phyloP scores from a whole-genome alignment of 2,329 filamentous ascomycete species.

The Cladosporium cucumerinum region DNA sequence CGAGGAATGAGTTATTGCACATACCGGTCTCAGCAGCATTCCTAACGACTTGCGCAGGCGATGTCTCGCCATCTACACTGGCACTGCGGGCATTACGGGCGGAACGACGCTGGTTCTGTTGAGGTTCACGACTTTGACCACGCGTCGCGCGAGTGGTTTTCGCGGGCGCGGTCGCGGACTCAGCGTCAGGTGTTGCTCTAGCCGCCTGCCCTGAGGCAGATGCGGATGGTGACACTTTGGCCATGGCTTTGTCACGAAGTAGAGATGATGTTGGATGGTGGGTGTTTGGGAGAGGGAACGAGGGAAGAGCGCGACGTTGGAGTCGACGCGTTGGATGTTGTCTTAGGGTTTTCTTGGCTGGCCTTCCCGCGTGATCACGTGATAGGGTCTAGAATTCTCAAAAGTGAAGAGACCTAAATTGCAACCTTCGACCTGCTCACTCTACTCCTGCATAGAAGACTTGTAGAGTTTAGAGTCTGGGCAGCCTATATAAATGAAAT shows the following conservation, averaged over 20 bases:
- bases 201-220: slow-evolving; percentile 1
- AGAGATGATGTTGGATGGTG: neutral
- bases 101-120: slow-evolving; percentile 13
- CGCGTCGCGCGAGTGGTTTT: slow-evolving; percentile 31
- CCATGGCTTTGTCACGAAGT: neutral
- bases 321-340: neutral
- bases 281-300: neutral
- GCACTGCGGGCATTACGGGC: slow-evolving; percentile 8
- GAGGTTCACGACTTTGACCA: slow-evolving; percentile 41
- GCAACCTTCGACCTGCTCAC: neutral
- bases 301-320: neutral
- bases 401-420: neutral
- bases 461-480: neutral
- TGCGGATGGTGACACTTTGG: slow-evolving; percentile 3
- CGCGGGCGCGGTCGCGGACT: slow-evolving; percentile 14
- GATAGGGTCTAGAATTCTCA: neutral
- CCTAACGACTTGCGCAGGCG: slow-evolving; percentile 17
- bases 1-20: neutral
- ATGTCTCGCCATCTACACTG: slow-evolving; percentile 18
- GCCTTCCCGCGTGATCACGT: neutral
- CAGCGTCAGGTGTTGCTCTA: slow-evolving; percentile 14
- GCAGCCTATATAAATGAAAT: neutral
- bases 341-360: neutral
- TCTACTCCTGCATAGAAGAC: neutral
- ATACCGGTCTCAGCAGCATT: slow-evolving; percentile 4